These are phyloP conservation scores for Volvox carteri DNA, from an alignment of 163 green algal genomes.

Conservation along the genomic window DNA sequence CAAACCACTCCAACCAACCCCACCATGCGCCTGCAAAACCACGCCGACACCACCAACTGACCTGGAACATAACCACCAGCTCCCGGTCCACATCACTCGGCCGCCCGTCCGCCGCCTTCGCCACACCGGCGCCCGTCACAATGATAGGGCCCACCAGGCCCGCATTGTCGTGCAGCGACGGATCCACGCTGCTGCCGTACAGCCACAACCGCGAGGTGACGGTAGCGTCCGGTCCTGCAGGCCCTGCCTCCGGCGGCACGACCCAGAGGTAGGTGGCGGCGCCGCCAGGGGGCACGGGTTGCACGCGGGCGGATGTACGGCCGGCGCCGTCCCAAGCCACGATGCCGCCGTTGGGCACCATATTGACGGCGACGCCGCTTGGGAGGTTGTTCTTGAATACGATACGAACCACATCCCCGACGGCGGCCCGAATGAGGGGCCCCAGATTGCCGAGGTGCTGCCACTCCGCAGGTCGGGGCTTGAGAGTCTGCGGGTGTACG, in stretches of 20 bases:
- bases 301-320: neutral
- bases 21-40: too few species aligned
- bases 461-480: constrained; percentile 20
- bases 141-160: constrained; percentile 81
- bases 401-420: constrained; percentile 45
- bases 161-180: constrained; percentile 71
- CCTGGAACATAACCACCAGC: constrained; percentile 66
- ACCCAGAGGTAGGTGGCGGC: constrained; percentile 38
- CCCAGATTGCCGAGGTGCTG: constrained; percentile 44
- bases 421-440: constrained; percentile 19
- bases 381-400: constrained; percentile 73
- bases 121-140: constrained; percentile 67
- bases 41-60: too few species aligned
- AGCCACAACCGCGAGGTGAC: constrained; percentile 29
- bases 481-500: neutral
- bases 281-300: constrained; percentile 5
- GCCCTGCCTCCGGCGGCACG: constrained; percentile 27
- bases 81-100: constrained; percentile 66
- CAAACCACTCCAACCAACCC: too few species aligned
- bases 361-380: constrained; percentile 39
- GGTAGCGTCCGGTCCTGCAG: neutral
- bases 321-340: constrained; percentile 40
- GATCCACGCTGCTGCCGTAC: constrained; percentile 73
- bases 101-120: constrained; percentile 39
- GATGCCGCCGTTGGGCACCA: constrained; percentile 60